These are phyloP conservation scores for Cryomyces antarcticus DNA, from an alignment of 495 filamentous ascomycete genomes.

Conservation along the genomic window DNA sequence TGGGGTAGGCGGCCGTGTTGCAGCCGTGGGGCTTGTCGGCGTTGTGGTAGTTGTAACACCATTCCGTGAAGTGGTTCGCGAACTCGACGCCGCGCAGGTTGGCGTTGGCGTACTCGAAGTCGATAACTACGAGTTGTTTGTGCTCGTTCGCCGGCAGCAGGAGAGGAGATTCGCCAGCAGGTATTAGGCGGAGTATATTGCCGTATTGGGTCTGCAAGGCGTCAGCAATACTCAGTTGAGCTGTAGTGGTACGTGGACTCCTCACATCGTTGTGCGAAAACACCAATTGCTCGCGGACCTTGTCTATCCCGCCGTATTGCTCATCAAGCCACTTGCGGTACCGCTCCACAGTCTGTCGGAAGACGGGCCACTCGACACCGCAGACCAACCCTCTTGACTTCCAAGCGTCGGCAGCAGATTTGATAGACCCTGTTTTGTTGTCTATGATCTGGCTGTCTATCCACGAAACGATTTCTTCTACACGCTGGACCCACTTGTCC, in stretches of 20 bases:
- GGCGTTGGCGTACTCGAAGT: conserved; percentile 93
- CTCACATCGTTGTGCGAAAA: conserved; percentile 96
- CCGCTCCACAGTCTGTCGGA: conserved; percentile 52
- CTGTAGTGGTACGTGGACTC: too few relatives aligned
- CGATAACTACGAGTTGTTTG: conserved; percentile 88
- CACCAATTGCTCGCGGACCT: conserved; percentile 53
- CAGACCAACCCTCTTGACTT: conserved; percentile 55
- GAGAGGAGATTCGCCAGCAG: conserved; percentile 67
- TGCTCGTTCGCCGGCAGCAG: conserved; percentile 78
- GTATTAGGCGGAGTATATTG: conserved; percentile 81
- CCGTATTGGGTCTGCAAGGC: conserved; percentile 74
- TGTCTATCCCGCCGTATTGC: conserved; percentile 44
- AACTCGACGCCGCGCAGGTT: conserved; percentile 81
- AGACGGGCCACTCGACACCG: conserved; percentile 66
- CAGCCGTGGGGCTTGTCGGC: conserved; percentile 39
- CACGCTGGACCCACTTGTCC: conserved; percentile 82
- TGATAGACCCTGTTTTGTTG: conserved; percentile 16
- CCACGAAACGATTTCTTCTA: conserved; percentile 54
- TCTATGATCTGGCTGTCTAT: conserved; percentile 48
- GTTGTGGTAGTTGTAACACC: conserved; percentile 95
- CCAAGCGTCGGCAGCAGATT: conserved; percentile 30
- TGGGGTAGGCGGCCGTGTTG: conserved; percentile 52
- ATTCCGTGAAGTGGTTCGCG: conserved; percentile 94
- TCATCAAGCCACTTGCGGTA: conserved; percentile 56
- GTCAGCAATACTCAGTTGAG: too few relatives aligned